Conservation (phyloP, 2,329 filamentous ascomycete species). For the Apiospora koreana region DNA sequence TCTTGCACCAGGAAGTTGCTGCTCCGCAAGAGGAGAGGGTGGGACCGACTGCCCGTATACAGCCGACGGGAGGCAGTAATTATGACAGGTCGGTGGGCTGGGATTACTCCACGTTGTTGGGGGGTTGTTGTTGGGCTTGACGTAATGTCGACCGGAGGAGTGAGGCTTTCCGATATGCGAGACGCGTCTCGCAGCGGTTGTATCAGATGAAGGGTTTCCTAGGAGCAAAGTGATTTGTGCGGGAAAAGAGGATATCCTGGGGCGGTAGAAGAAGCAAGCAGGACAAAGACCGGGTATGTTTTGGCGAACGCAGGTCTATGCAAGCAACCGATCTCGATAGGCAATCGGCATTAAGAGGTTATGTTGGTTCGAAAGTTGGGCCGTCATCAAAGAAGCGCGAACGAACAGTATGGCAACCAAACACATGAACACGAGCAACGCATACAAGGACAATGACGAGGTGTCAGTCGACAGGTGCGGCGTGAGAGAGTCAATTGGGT, state of each 20-base stretch:
- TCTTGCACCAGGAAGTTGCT: conserved; percentile 19
- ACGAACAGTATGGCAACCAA: not conserved
- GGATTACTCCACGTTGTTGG: not conserved
- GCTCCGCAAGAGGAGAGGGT: conserved; percentile 23
- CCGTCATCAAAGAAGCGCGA: conserved; percentile 21
- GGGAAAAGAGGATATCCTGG: conserved; percentile 11
- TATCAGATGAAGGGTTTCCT: not conserved
- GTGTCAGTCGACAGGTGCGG: not conserved
- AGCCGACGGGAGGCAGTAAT: conserved; percentile 19
- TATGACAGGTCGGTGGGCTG: conserved; percentile 18
- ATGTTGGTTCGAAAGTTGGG: conserved; percentile 19
- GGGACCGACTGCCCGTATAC: conserved; percentile 20
- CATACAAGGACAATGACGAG: not conserved
- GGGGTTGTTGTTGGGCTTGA: conserved; percentile 20
- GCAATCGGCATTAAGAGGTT: conserved; percentile 21
- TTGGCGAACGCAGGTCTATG: conserved; percentile 19
- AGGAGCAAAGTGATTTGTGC: not conserved
- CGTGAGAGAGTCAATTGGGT: conserved; percentile 8
- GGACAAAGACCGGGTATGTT: conserved; percentile 1
- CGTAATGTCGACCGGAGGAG: conserved; percentile 10
- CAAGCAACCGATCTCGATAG: conserved; percentile 23
- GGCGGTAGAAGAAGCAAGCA: conserved; percentile 18
- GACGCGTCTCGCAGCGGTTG: not conserved
- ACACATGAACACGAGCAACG: not conserved
- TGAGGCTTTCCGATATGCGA: conserved; percentile 9